phyloP scores from a whole-genome alignment of 1,284 basidiomycete genomes.

The Cystobasidium slooffiae region DNA sequence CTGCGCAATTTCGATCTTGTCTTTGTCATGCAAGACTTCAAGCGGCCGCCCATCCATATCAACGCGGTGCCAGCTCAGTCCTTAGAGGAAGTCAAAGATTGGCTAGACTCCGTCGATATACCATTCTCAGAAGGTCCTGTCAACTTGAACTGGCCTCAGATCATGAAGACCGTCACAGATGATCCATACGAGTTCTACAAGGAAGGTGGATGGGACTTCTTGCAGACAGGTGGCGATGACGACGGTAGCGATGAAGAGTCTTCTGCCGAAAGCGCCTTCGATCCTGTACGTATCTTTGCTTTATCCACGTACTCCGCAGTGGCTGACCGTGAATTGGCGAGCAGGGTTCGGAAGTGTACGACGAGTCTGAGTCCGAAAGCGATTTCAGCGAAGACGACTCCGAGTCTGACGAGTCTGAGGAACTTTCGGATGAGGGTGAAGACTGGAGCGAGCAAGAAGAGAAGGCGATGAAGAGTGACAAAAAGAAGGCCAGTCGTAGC shows the following conservation, averaged over 20 bases:
- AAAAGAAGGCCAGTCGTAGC: slow-evolving; percentile 62
- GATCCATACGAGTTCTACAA: slow-evolving; percentile 95
- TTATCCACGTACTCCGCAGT: no score
- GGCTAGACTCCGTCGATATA: slow-evolving; percentile 98
- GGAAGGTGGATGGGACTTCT: slow-evolving; percentile 92
- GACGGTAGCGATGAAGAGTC: slow-evolving; percentile 51
- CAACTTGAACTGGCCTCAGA: slow-evolving; percentile 96
- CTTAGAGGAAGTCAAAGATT: slow-evolving; percentile 95
- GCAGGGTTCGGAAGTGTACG: slow-evolving; percentile 37
- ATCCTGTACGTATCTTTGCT: slow-evolving; percentile 43
- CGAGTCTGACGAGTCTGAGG: slow-evolving; percentile 39
- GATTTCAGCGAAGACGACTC: slow-evolving; percentile 57
- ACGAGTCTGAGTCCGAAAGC: slow-evolving; percentile 36
- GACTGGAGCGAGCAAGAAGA: slow-evolving; percentile 95
- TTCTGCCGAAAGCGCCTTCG: slow-evolving; percentile 50
- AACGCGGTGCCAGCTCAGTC: slow-evolving; percentile 90
- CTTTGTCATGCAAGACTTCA: slow-evolving; percentile 95
- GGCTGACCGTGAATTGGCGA: no score
- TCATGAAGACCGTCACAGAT: slow-evolving; percentile 78
- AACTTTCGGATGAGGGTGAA: slow-evolving; percentile 61
- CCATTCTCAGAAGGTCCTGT: slow-evolving; percentile 94
- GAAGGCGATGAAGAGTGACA: slow-evolving; percentile 73
- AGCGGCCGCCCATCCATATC: slow-evolving; percentile 86
- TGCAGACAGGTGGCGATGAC: slow-evolving; percentile 59
- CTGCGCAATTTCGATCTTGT: slow-evolving; percentile 98